These are phyloP conservation scores for Holtermannia corniformis DNA, from an alignment of 768 basidiomycete genomes.

Conservation along the genomic window DNA sequence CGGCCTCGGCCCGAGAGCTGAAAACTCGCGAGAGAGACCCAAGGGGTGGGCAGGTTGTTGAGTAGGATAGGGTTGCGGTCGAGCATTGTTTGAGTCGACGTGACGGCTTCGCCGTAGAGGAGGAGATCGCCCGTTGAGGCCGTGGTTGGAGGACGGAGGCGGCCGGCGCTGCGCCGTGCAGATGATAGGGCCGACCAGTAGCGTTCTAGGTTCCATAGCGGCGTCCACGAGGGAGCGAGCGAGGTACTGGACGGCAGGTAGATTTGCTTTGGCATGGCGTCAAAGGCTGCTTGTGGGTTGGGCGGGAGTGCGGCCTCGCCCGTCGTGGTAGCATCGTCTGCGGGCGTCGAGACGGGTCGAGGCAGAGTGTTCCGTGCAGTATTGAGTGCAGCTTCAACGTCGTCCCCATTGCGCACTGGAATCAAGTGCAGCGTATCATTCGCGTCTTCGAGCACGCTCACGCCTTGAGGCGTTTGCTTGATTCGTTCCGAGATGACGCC, in stretches of 20 bases:
- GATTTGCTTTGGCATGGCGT: slow-evolving; percentile 28
- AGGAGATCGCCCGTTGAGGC: slow-evolving; percentile 62
- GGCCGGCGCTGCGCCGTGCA: slow-evolving; percentile 18
- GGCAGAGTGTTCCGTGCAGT: not conserved
- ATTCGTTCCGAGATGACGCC: slow-evolving; percentile 20
- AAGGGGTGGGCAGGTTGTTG: slow-evolving; percentile 57
- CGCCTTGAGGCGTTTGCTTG: not conserved
- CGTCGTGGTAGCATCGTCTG: not conserved
- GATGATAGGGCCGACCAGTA: slow-evolving; percentile 53
- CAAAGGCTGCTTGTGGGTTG: slow-evolving; percentile 43
- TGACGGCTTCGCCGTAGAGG: slow-evolving; percentile 78
- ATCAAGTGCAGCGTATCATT: slow-evolving; percentile 50
- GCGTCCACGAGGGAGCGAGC: slow-evolving; percentile 48
- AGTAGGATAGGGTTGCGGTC: slow-evolving; percentile 68
- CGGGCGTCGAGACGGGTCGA: not conserved
- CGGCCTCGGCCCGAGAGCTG: slow-evolving; percentile 84
- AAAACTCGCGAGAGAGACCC: slow-evolving; percentile 74
- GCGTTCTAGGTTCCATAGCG: slow-evolving; percentile 57
- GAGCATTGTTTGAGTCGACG: slow-evolving; percentile 72
- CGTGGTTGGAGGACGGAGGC: not conserved
- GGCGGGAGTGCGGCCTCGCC: slow-evolving; percentile 44
- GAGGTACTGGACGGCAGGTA: slow-evolving; percentile 26
- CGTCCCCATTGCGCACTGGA: not conserved
- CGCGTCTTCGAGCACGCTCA: slow-evolving; percentile 50
- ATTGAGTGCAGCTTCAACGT: not conserved